Evolutionary conservation across 108 stramenopile genomes (phyloP).

Genomic region (Chaetoceros tenuissimus): DNA sequence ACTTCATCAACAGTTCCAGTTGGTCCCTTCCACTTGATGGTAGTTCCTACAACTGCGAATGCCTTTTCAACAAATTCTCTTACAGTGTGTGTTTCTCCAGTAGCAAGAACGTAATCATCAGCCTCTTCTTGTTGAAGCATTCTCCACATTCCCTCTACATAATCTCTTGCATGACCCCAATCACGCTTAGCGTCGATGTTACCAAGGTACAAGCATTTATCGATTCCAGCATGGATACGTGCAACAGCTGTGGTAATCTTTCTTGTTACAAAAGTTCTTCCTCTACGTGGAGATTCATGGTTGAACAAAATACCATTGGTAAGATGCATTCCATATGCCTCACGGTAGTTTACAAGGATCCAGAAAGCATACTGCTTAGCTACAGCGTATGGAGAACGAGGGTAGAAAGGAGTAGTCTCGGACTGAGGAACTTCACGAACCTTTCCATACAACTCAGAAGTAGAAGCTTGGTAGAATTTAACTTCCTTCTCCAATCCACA

Average conservation of each 20-base stretch:
- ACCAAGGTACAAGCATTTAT: slow-evolving; percentile 89
- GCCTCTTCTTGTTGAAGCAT: slow-evolving; percentile 94
- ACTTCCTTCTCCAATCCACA: slow-evolving; percentile 73
- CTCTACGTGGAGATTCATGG: slow-evolving; percentile 97
- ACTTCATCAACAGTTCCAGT: slow-evolving; percentile 86
- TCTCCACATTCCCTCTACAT: slow-evolving; percentile 99
- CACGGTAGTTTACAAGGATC: slow-evolving; percentile 98
- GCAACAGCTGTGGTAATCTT: slow-evolving; percentile 97
- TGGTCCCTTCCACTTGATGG: slow-evolving; percentile 87
- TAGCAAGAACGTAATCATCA: slow-evolving; percentile 97
- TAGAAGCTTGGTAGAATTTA: slow-evolving; percentile 96
- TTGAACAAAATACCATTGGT: slow-evolving; percentile 98
- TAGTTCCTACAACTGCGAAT: slow-evolving; percentile 75
- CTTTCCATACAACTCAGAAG: slow-evolving; percentile 97
- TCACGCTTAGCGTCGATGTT: slow-evolving; percentile 98
- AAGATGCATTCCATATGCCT: slow-evolving; percentile 97
- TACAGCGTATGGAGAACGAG: slow-evolving; percentile 97
- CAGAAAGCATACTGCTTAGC: slow-evolving; percentile 98
- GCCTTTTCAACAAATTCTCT: slow-evolving; percentile 96
- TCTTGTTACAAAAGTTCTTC: slow-evolving; percentile 96
- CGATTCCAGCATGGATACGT: slow-evolving; percentile 72
- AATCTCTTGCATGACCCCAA: slow-evolving; percentile 99
- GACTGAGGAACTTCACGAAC: slow-evolving; percentile 97
- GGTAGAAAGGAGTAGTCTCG: slow-evolving; percentile 99
- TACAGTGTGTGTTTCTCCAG: slow-evolving; percentile 95